phyloP scores from a whole-genome alignment of 306 rosid genomes.

The Macrotyloma uniflorum region DNA sequence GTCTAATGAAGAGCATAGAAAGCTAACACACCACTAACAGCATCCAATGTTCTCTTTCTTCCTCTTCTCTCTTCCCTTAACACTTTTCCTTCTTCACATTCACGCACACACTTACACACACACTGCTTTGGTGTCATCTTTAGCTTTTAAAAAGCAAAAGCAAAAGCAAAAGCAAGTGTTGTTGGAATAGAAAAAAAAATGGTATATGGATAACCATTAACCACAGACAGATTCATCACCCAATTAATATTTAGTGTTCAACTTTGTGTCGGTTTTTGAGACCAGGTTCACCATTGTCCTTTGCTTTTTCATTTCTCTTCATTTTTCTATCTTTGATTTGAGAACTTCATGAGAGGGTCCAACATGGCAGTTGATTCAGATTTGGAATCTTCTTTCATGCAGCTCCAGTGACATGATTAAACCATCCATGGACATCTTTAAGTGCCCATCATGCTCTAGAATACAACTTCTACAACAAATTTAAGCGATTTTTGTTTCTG shows the following conservation, averaged over 20 bases:
- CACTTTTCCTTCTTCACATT: conserved; percentile 26
- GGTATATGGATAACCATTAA: conserved; percentile 48
- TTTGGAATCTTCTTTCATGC: conserved; percentile 36
- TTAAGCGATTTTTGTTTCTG: neutral
- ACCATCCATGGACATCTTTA: conserved; percentile 20
- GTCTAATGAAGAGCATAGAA: conserved; percentile 31
- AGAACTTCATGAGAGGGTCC: conserved; percentile 34
- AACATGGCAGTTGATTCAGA: conserved; percentile 27
- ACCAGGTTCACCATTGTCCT: conserved; percentile 33
- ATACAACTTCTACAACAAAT: neutral
- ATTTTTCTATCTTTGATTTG: neutral
- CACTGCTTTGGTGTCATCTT: conserved; percentile 53
- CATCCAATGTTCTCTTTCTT: conserved; percentile 48
- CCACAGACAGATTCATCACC: conserved; percentile 60
- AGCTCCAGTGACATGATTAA: conserved; percentile 25
- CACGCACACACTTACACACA: conserved; percentile 31
- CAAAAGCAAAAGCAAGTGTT: conserved; percentile 66
- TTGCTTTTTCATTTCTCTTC: neutral
- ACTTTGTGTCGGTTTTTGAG: conserved; percentile 38
- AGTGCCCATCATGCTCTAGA: conserved; percentile 10
- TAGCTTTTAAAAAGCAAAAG: conserved; percentile 76
- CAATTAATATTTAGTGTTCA: conserved; percentile 32
- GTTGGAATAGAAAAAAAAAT: conserved; percentile 37
- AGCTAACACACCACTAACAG: conserved; percentile 22
- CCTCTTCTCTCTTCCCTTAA: neutral